These are phyloP conservation scores for Fusarium globosum DNA, from an alignment of 2,329 filamentous ascomycete genomes.

Conservation along the genomic window DNA sequence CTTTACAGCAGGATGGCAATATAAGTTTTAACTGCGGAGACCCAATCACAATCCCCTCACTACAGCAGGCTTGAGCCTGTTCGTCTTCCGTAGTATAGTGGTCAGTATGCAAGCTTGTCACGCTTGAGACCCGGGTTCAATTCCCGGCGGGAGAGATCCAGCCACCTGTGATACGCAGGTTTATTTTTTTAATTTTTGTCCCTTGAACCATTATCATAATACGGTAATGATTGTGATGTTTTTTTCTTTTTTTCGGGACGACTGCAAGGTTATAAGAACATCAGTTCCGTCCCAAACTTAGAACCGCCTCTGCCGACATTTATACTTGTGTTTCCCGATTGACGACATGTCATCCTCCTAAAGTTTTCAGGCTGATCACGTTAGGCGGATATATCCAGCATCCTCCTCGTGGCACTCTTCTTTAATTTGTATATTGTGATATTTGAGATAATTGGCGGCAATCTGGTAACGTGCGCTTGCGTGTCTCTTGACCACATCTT, in stretches of 20 bases:
- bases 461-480: fast-evolving
- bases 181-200: neutral
- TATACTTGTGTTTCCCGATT: neutral
- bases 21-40: fast-evolving
- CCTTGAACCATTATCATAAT: too few species aligned
- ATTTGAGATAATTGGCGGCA: fast-evolving
- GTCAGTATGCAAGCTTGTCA: neutral
- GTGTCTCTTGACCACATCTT: fast-evolving
- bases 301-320: fast-evolving
- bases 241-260: too few species aligned
- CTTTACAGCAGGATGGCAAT: fast-evolving
- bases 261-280: too few species aligned
- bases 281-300: neutral
- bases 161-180: conserved; percentile 18
- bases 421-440: neutral
- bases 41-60: neutral
- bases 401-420: fast-evolving
- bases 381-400: neutral
- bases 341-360: too few species aligned
- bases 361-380: neutral
- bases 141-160: conserved; percentile 22
- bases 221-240: too few species aligned
- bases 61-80: conserved; percentile 15
- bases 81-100: conserved; percentile 28
- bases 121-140: neutral